Evolutionary conservation across 768 basidiomycete genomes (phyloP).

Genomic region (Dioszegia hungarica): DNA sequence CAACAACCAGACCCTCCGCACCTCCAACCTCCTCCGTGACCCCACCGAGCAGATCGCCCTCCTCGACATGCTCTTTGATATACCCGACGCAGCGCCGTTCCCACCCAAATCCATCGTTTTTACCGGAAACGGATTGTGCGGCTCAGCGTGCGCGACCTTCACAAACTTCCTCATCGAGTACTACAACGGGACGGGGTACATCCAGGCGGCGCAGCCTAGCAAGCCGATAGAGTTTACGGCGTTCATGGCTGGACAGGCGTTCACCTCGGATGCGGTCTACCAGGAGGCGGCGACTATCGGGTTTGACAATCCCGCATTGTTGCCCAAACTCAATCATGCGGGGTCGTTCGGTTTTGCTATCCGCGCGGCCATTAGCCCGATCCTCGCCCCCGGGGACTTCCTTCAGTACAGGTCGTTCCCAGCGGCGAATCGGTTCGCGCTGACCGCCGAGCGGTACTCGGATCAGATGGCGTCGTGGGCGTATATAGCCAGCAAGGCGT

Average conservation of each 20-base stretch:
- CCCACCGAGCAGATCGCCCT: neutral
- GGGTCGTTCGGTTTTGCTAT: conserved; percentile 19
- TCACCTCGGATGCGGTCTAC: conserved; percentile 9
- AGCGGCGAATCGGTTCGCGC: conserved; percentile 7
- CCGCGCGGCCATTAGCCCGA: conserved; percentile 12
- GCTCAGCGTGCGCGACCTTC: conserved; percentile 21
- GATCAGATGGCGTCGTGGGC: conserved; percentile 13
- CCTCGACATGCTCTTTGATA: conserved; percentile 9
- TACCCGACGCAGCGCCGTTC: conserved; percentile 16
- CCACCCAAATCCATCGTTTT: conserved; percentile 19
- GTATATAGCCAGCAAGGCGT: conserved; percentile 10
- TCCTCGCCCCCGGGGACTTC: conserved; percentile 18
- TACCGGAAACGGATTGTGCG: conserved; percentile 26
- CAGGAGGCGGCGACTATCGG: conserved; percentile 2
- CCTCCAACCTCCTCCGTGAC: conserved; percentile 13
- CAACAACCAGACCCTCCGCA: conserved; percentile 11
- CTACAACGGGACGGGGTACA: conserved; percentile 21
- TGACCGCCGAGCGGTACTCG: conserved; percentile 8
- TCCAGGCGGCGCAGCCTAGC: conserved; percentile 13
- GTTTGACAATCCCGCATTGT: conserved; percentile 1
- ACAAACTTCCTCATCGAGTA: conserved; percentile 26
- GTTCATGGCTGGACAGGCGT: conserved; percentile 17
- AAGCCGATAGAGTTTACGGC: conserved; percentile 19
- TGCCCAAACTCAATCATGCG: conserved; percentile 1
- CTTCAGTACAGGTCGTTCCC: conserved; percentile 17